A percentile compares a stretch with the other conserved stretches of the same genome.
phyloP scores from a whole-genome alignment of 2,329 filamentous ascomycete genomes.

The Lecanicillium sp. region DNA sequence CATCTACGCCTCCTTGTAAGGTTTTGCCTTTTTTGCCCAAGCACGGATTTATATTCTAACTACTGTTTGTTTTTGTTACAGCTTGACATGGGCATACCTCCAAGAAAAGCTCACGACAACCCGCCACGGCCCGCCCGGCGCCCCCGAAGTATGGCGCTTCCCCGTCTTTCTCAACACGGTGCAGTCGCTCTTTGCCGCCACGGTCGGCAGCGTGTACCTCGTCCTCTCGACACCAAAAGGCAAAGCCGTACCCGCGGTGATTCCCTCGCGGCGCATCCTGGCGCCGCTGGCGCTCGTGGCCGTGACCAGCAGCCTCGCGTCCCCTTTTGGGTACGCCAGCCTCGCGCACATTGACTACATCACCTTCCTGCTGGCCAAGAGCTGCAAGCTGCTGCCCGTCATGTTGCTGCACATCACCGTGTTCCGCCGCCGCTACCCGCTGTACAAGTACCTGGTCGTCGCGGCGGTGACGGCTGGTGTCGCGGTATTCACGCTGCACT shows the following conservation, averaged over 20 bases:
- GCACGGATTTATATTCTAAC: background rate
- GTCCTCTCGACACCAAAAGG: constrained; percentile 48
- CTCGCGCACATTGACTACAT: constrained; percentile 96
- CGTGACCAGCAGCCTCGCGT: constrained; percentile 78
- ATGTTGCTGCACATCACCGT: constrained; percentile 94
- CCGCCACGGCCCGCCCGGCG: constrained; percentile 58
- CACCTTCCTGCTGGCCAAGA: constrained; percentile 94
- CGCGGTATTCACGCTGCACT: constrained; percentile 88
- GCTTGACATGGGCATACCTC: constrained; percentile 90
- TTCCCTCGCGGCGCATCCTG: constrained; percentile 70
- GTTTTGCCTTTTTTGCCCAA: constrained; percentile 9
- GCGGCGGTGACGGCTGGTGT: constrained; percentile 86
- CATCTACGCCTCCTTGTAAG: constrained; percentile 94
- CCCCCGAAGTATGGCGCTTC: constrained; percentile 78
- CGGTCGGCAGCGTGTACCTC: constrained; percentile 77
- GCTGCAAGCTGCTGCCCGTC: constrained; percentile 96
- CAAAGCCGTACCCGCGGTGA: constrained; percentile 51
- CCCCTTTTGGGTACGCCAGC: constrained; percentile 91
- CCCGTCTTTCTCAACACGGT: constrained; percentile 95
- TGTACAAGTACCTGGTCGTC: constrained; percentile 96
- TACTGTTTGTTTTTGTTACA: constrained; percentile 23
- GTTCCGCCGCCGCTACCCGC: constrained; percentile 80
- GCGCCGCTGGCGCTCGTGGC: constrained; percentile 76
- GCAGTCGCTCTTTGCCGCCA: constrained; percentile 81
- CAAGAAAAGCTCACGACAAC: constrained; percentile 98